Percentiles rank a stretch among this genome's conserved stretches.
These are phyloP conservation scores for Fusarium kyushuense DNA, from an alignment of 2,329 filamentous ascomycete species.

Conservation along the genomic window DNA sequence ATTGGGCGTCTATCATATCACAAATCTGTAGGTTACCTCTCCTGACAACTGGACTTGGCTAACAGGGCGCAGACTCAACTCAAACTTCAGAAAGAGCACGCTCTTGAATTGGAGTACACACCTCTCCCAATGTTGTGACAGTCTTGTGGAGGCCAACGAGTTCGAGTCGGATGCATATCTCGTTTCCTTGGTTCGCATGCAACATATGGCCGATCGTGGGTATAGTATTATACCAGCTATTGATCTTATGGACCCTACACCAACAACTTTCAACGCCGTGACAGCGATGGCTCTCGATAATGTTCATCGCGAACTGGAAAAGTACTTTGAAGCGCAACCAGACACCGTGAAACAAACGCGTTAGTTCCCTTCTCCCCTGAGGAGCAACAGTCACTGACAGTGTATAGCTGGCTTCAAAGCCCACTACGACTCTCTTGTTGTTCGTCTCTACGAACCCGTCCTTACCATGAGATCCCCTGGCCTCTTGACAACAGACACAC, in stretches of 20 bases:
- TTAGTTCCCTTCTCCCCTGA: slow-evolving; percentile 22
- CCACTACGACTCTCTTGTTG: slow-evolving; percentile 51
- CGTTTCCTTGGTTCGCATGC: slow-evolving; percentile 51
- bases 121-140: slow-evolving; percentile 52
- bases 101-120: slow-evolving; percentile 52
- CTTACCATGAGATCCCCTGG: slow-evolving; percentile 47
- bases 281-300: slow-evolving; percentile 52
- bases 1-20: slow-evolving; percentile 56
- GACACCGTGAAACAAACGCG: slow-evolving; percentile 39
- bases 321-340: slow-evolving; percentile 39
- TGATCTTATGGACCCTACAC: slow-evolving; percentile 44
- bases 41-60: neutral
- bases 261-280: slow-evolving; percentile 42
- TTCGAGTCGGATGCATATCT: slow-evolving; percentile 51
- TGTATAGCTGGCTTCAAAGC: slow-evolving; percentile 51
- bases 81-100: slow-evolving; percentile 50
- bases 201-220: slow-evolving; percentile 50
- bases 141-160: slow-evolving; percentile 47
- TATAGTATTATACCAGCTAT: slow-evolving; percentile 39
- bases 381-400: neutral
- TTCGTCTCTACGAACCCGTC: slow-evolving; percentile 56
- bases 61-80: slow-evolving; percentile 1
- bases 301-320: slow-evolving; percentile 52
- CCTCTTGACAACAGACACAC: slow-evolving; percentile 26
- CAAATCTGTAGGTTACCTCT: slow-evolving; percentile 48